A percentile compares a stretch with the other conserved stretches of the same genome.
These are phyloP conservation scores for Arabidopsis arenosa DNA, from an alignment of 345 rosid species.

Conservation along the genomic window DNA sequence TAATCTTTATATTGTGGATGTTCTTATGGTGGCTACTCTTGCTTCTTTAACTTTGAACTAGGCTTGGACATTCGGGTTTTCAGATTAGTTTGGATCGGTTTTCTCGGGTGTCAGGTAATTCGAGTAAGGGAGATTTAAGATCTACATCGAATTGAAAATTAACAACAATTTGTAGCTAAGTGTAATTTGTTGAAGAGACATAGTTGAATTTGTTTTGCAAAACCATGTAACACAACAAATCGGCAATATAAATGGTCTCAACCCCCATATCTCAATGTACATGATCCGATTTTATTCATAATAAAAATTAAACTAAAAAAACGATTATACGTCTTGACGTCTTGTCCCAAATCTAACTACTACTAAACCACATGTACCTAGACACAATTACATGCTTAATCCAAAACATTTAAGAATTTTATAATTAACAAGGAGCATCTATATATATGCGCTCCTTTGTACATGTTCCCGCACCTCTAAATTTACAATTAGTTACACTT, in stretches of 20 bases:
- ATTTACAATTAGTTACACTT: background rate
- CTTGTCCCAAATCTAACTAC: background rate
- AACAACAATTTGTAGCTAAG: too few species aligned
- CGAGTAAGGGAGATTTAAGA: too few species aligned
- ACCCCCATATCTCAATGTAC: background rate
- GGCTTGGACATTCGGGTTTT: too few species aligned
- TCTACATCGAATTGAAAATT: too few species aligned
- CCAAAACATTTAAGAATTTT: conserved; percentile 9
- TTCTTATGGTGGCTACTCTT: background rate
- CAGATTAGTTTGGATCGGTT: too few species aligned
- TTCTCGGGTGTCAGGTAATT: too few species aligned
- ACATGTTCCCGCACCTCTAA: conserved; percentile 3
- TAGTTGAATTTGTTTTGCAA: too few species aligned
- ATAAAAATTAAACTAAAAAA: background rate
- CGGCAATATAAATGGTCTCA: background rate
- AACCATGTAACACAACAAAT: too few species aligned
- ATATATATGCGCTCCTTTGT: conserved; percentile 18
- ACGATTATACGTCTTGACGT: background rate
- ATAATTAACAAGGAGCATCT: background rate
- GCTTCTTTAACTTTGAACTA: too few species aligned
- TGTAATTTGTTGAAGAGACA: too few species aligned
- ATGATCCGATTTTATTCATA: background rate
- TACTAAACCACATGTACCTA: background rate
- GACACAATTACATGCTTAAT: background rate
- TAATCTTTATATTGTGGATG: background rate